Conservation (phyloP, 345 rosid species). For the Populus pruinosa region DNA sequence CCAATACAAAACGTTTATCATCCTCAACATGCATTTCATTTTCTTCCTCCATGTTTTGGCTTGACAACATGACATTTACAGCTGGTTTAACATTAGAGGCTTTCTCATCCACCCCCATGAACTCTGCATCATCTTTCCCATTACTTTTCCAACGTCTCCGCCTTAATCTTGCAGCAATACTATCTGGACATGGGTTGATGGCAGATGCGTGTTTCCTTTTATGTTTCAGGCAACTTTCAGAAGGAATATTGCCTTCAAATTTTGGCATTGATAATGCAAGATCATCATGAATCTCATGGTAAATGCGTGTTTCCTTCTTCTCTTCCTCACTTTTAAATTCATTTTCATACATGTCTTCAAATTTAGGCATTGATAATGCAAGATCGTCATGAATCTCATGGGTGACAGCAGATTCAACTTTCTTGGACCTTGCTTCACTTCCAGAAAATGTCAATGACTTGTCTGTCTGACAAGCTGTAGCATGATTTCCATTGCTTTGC, state of each 20-base stretch:
- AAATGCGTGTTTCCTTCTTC: conserved; percentile 2
- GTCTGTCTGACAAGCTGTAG: neutral
- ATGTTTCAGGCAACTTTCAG: conserved; percentile 11
- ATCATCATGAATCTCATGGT: neutral
- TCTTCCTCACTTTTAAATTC: conserved; percentile 13
- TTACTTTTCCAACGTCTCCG: conserved; percentile 26
- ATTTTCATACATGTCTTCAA: neutral
- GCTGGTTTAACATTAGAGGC: neutral
- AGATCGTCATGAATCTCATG: neutral
- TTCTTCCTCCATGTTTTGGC: neutral
- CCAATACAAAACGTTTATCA: neutral
- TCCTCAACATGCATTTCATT: conserved; percentile 2
- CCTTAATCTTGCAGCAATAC: conserved; percentile 49
- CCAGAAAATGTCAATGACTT: conserved; percentile 4
- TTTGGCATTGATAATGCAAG: neutral
- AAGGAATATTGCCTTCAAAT: neutral
- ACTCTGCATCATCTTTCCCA: conserved; percentile 6
- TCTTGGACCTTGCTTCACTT: conserved; percentile 8
- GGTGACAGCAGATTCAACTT: neutral
- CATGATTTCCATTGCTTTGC: neutral
- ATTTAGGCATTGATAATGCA: neutral
- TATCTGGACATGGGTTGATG: conserved; percentile 29
- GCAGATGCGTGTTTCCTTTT: conserved; percentile 15
- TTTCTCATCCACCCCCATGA: neutral
- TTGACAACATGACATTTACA: neutral